Percentiles rank a stretch among this genome's conserved stretches.
Conservation (phyloP, 148 eudicot genomes). For the Fagopyrum homotropicum region DNA sequence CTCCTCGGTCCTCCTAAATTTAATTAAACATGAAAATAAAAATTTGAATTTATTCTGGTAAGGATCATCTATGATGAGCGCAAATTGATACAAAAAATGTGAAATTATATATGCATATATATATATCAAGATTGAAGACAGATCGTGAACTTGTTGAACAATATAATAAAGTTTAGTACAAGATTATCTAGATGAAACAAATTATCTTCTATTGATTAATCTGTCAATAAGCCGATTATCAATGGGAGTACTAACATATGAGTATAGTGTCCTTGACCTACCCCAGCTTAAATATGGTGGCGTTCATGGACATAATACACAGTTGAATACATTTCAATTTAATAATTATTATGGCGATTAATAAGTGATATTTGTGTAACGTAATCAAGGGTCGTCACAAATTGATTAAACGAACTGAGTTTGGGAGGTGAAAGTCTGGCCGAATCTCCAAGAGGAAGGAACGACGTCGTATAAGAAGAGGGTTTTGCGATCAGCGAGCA, state of each 20-base stretch:
- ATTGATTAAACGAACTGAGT: constrained; percentile 27
- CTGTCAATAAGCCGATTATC: not conserved
- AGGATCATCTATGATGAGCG: no score
- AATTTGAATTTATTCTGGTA: no score
- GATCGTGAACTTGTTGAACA: no score
- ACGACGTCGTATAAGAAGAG: constrained; percentile 42
- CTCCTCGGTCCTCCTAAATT: no score
- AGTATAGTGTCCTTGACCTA: not conserved
- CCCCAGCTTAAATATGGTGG: not conserved
- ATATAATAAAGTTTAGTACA: no score
- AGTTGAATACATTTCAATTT: not conserved
- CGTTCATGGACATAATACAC: not conserved
- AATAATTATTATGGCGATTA: not conserved
- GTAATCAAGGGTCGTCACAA: not conserved
- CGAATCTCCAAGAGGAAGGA: constrained; percentile 60
- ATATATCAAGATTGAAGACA: no score
- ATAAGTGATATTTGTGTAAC: no score
- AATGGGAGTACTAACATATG: not conserved
- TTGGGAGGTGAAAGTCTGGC: constrained; percentile 56
- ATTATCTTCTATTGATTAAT: not conserved
- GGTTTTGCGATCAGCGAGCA: constrained; percentile 40
- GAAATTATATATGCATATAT: no score
- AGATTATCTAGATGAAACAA: not conserved
- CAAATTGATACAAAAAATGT: no score
- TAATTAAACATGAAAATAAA: no score